Conservation (phyloP, 352 stramenopile species). For the Globisporangium emineosum region DNA sequence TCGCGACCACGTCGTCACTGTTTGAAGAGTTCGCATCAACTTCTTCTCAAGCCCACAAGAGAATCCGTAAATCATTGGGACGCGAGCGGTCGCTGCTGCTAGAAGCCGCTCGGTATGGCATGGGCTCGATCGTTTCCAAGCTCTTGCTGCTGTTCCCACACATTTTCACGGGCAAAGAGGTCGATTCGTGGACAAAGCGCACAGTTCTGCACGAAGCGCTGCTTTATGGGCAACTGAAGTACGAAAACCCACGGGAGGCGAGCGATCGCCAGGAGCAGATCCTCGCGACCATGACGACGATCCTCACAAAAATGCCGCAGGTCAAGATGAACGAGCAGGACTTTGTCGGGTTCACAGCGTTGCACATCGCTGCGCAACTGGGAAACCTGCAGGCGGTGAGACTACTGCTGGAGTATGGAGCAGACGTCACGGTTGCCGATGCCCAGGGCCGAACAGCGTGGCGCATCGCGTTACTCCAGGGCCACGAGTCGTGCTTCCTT, state of each 20-base stretch:
- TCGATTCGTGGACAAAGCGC: slow-evolving; percentile 40
- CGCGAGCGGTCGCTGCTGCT: slow-evolving; percentile 44
- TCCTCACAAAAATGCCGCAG: slow-evolving; percentile 32
- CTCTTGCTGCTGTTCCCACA: slow-evolving; percentile 51
- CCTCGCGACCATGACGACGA: slow-evolving; percentile 23
- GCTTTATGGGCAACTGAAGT: slow-evolving; percentile 8
- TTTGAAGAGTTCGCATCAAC: slow-evolving; percentile 19
- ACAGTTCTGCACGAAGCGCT: slow-evolving; percentile 51
- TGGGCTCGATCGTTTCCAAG: slow-evolving; percentile 41
- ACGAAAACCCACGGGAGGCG: slow-evolving; percentile 15
- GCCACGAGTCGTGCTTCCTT: slow-evolving; percentile 55
- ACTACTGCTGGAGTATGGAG: slow-evolving; percentile 40
- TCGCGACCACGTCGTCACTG: slow-evolving; percentile 51
- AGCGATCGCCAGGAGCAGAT: slow-evolving; percentile 17
- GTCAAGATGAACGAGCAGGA: slow-evolving; percentile 46
- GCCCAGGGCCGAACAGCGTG: slow-evolving; percentile 46
- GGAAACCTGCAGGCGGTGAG: slow-evolving; percentile 40
- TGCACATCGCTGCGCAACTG: slow-evolving; percentile 50
- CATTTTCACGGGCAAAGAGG: slow-evolving; percentile 32
- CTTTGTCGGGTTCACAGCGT: slow-evolving; percentile 49
- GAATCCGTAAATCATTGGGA: slow-evolving; percentile 11
- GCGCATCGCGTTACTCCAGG: slow-evolving; percentile 50
- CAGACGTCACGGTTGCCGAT: slow-evolving; percentile 46
- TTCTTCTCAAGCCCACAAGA: background rate
- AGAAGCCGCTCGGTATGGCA: slow-evolving; percentile 40